Conservation (phyloP, 768 basidiomycete species). For the Tremella mesenterica region DNA sequence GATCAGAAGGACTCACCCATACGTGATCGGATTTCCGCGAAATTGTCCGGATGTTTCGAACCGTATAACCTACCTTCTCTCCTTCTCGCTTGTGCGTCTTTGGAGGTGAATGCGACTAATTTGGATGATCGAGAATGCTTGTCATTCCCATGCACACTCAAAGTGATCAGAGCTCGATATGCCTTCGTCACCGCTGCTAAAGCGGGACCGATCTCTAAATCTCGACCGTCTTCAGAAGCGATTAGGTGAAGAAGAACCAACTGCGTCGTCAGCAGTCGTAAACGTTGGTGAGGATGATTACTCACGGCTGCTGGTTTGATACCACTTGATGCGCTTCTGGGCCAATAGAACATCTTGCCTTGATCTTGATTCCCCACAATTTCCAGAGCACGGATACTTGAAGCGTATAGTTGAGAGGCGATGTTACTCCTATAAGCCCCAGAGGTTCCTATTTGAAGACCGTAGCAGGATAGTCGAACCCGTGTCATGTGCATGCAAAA, state of each 20-base stretch:
- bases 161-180: neutral
- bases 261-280: neutral
- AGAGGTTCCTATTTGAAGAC: neutral
- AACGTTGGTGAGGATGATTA: neutral
- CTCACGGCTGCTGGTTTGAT: neutral
- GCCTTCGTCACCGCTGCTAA: neutral
- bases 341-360: neutral
- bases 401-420: neutral
- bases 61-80: neutral
- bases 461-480: neutral
- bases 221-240: neutral
- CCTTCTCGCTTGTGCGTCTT: neutral
- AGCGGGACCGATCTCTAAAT: neutral
- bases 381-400: neutral
- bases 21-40: neutral
- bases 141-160: neutral
- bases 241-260: neutral
- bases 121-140: neutral
- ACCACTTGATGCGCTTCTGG: neutral
- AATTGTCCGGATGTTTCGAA: neutral
- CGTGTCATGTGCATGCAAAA: neutral
- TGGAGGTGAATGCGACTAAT: neutral
- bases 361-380: neutral
- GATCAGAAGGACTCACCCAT: neutral
- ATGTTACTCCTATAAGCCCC: neutral